phyloP scores from a whole-genome alignment of 139 green algal species.

The Micractinium sp. region DNA sequence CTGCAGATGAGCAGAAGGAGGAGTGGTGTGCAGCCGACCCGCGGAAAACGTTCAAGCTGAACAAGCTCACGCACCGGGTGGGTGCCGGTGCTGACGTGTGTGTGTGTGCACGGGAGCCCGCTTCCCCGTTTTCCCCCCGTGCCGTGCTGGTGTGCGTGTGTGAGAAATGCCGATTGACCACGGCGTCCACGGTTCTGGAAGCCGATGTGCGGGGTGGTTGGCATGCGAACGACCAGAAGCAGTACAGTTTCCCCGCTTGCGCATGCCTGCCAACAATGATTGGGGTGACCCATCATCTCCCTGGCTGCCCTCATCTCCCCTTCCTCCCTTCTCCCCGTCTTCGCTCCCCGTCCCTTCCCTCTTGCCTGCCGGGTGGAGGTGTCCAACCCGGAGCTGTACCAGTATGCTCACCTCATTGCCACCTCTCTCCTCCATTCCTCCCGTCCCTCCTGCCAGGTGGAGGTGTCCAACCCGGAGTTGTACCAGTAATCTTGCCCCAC shows the following conservation, averaged over 20 bases:
- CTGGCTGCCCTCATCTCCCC: too few species aligned
- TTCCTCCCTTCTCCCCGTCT: too few species aligned
- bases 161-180: too few species aligned
- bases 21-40: slow-evolving; percentile 78
- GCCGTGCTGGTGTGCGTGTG: background rate
- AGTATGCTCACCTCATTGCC: slow-evolving; percentile 76
- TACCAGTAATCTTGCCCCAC: slow-evolving; percentile 86
- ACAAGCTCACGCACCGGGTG: slow-evolving; percentile 73
- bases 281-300: too few species aligned
- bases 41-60: slow-evolving; percentile 80
- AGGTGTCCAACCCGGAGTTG: slow-evolving; percentile 65
- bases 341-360: too few species aligned
- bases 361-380: slow-evolving; percentile 64
- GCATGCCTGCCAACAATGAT: too few species aligned
- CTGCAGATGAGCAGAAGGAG: slow-evolving; percentile 77
- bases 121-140: too few species aligned
- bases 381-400: slow-evolving; percentile 70
- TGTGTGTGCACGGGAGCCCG: too few species aligned
- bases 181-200: too few species aligned
- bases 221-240: too few species aligned
- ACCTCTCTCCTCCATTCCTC: background rate
- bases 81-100: background rate
- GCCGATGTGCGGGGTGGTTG: too few species aligned
- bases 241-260: too few species aligned
- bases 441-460: slow-evolving; percentile 47